Base-by-base conservation (phyloP, 139 green algal genomes). In the Ostreobium quekettii region DNA sequence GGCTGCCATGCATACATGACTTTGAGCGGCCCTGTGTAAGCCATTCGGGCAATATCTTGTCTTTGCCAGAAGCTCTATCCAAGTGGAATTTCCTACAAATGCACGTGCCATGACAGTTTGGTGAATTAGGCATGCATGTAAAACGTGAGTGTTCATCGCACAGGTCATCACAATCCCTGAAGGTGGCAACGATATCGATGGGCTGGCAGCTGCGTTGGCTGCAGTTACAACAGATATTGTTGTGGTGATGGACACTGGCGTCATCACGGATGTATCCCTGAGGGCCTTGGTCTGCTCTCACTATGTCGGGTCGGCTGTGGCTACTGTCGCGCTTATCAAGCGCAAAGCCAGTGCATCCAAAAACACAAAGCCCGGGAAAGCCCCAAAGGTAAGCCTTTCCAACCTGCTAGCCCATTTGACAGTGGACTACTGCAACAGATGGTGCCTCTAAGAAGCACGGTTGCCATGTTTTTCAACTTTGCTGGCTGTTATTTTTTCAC, bases 341-440 rank as follows among this genome's bases (percentile, higher is more conserved):
- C 72, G 83, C 24, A 83, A 77, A 29, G 68, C 74, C 1, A 83
- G 78, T 6, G 73, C 87, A 2, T 62, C 73, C 6, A 35, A 66
- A 35, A 83, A 90, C 33, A 93, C 85, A 36, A 91, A 93, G 69
- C 82, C 84, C 6, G 87, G 88, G n/a, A 87, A 89, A 58, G 62
- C 83, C 35, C 86, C 85, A 15, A 84, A 79, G 76, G 78, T 83
- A 32, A n/a, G n/a, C n/a, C n/a, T n/a, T n/a, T n/a, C n/a, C n/a
- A n/a, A n/a, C n/a, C n/a, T n/a, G n/a, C n/a, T n/a, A n/a, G n/a
- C n/a, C n/a, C n/a, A n/a, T n/a, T n/a, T n/a, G n/a, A n/a, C n/a
- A n/a, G n/a, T n/a, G n/a, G n/a, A n/a, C n/a, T n/a, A n/a, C n/a
- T n/a, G n/a, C n/a, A n/a, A n/a, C n/a, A n/a, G n/a, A n/a, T n/a